Percentiles rank a stretch among this genome's conserved stretches.
phyloP scores from a whole-genome alignment of 495 filamentous ascomycete species.

The Penicillium ochrochloron region DNA sequence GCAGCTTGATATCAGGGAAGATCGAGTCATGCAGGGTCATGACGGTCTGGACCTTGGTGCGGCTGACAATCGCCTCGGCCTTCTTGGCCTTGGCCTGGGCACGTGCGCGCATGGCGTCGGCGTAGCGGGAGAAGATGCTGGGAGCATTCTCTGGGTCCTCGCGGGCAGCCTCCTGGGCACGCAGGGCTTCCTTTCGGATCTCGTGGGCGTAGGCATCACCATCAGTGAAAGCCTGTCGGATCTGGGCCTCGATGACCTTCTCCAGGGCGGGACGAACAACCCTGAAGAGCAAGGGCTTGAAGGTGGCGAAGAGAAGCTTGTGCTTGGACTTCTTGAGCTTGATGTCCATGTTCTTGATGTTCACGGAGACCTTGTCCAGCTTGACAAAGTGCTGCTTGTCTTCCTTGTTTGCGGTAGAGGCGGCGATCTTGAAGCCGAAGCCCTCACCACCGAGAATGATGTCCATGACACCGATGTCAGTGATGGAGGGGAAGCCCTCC shows the following conservation, averaged over 20 bases:
- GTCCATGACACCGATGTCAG: constrained; percentile 87
- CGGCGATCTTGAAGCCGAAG: constrained; percentile 88
- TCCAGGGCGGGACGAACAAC: constrained; percentile 81
- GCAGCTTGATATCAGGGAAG: constrained; percentile 85
- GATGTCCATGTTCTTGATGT: constrained; percentile 83
- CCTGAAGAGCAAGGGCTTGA: constrained; percentile 87
- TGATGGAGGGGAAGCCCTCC: constrained; percentile 90
- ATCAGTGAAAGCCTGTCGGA: constrained; percentile 74
- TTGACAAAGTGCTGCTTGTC: constrained; percentile 90
- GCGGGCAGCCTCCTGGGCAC: constrained; percentile 66
- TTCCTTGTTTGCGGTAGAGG: constrained; percentile 76
- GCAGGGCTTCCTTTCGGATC: constrained; percentile 81
- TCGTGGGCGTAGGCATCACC: constrained; percentile 72
- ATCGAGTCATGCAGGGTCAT: constrained; percentile 89
- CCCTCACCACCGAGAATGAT: constrained; percentile 87
- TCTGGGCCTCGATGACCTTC: constrained; percentile 86
- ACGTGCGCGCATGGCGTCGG: constrained; percentile 73
- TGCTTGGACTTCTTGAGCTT: constrained; percentile 93
- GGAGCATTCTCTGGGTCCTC: constrained; percentile 75
- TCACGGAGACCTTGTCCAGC: constrained; percentile 84
- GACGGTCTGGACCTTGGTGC: constrained; percentile 73
- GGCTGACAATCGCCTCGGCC: constrained; percentile 59
- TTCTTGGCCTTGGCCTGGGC: constrained; percentile 75
- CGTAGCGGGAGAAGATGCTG: constrained; percentile 88
- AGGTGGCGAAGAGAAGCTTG: constrained; percentile 84